Base-by-base conservation (phyloP, 164 flowering plant species). In the Nymphaea colorata region DNA sequence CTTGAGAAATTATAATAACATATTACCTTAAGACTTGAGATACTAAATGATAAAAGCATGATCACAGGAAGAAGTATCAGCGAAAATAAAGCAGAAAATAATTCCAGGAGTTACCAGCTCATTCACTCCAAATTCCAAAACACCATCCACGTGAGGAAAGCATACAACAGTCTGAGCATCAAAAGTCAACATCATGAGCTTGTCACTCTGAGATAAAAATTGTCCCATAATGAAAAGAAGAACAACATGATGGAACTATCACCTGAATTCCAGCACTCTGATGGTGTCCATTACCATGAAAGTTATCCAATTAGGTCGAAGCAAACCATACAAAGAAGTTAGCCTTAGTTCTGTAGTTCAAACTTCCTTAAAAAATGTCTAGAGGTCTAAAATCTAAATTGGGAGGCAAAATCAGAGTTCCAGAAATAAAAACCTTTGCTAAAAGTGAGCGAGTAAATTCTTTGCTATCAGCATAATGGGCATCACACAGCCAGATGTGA, bases 191-290 rank as follows among this genome's bases (percentile, higher is more conserved):
- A 11, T 17, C 8, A 6, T 8, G 17, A 17, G 64, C 6, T 41
- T 61, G 64, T 11, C 4, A 61, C 8, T 61, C 18, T 41, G n/a
- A 61, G 66, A 43, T 57, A 63, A 3, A 17, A 10, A 17, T 17
- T 10, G 7, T 12, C 11, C n/a, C 12, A 61, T 41, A 61, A 17
- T 61, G 41, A 6, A 17, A 61, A 41, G 65, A 71, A 69, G 68
- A 25, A 25, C 0, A 25, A 25, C 36, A 25, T 25, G 1, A 25
- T 25, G 36, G 36, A 25, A 25, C 0, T 55, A 42, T 17, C 84
- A 91, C 98, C 98, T 89, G 89, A 78, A 92, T 86, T 8, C 85
- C 79, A 62, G 98, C 98, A 68, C 98, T 92, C 98, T 92, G 83
- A 68, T 47, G 70, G 42, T n/a, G 64, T 61, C 17, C n/a, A 17